Conservation (phyloP, 2,329 filamentous ascomycete species). For the Trichoderma harzianum region DNA sequence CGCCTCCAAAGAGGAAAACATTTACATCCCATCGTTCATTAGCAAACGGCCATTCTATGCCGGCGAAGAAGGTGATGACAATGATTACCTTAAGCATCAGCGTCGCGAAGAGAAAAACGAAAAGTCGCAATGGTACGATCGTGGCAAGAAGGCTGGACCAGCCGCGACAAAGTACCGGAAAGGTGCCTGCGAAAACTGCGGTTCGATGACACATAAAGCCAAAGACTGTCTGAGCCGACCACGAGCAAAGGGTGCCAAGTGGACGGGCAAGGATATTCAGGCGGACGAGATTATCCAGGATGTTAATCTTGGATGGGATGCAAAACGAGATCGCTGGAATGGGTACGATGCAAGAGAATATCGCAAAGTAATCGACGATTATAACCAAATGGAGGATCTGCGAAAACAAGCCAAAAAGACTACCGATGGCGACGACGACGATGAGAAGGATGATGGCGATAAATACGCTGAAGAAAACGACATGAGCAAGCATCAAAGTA, state of each 20-base stretch:
- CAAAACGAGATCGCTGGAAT: slow-evolving; percentile 96
- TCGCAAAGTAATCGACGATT: slow-evolving; percentile 80
- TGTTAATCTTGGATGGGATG: slow-evolving; percentile 89
- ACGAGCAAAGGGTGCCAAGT: slow-evolving; percentile 83
- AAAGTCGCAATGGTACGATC: slow-evolving; percentile 86
- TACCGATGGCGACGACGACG: slow-evolving; percentile 32
- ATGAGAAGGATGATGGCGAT: slow-evolving; percentile 56
- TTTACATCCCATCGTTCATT: slow-evolving; percentile 98
- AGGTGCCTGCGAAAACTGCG: slow-evolving; percentile 97
- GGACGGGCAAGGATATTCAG: slow-evolving; percentile 89
- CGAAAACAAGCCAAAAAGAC: slow-evolving; percentile 50
- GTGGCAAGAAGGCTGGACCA: slow-evolving; percentile 77
- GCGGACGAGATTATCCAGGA: slow-evolving; percentile 86
- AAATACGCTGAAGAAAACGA: slow-evolving; percentile 94
- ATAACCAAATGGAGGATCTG: slow-evolving; percentile 78
- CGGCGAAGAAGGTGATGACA: slow-evolving; percentile 69
- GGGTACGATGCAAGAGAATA: slow-evolving; percentile 93
- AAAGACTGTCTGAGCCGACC: slow-evolving; percentile 91
- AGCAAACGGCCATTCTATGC: slow-evolving; percentile 97
- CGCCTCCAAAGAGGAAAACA: slow-evolving; percentile 81
- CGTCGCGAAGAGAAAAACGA: slow-evolving; percentile 61
- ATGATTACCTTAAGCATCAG: slow-evolving; percentile 96
- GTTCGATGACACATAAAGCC: slow-evolving; percentile 91
- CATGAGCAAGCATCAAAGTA: slow-evolving; percentile 91
- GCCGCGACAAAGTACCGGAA: slow-evolving; percentile 96